Evolutionary conservation across 2,329 filamentous ascomycete genomes (phyloP), one percentile per base, ranked within the genome.

Genomic region (Ceratocystis colombiana): DNA sequence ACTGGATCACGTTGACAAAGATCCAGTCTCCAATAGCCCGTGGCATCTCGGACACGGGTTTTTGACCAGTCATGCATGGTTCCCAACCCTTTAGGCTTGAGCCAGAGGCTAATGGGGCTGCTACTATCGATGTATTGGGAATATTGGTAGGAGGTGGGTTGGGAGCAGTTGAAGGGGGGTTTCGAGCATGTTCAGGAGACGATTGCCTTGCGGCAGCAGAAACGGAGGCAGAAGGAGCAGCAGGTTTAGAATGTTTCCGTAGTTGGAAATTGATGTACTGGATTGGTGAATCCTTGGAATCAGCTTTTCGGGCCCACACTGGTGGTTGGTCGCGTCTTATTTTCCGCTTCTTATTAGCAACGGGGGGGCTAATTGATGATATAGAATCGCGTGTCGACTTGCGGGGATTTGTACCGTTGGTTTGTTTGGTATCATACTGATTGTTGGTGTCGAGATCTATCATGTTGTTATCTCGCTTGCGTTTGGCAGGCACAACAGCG

Each of bases 11-110:
- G 66, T 88, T 80, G 61, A 83, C 74, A 73, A 86, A 95, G 10
- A 96, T 77, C 71, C 91, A 96, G 73, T 96, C 89, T 68, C 88
- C 89, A n/a, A 96, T 81, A 20, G 80, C 74, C 71, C 86, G 88
- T n/a, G 85, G 85, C 10, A 94, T 76, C 68, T 92, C 86, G 70
- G 94, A 88, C 66, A 85, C 82, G 0, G 89, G 88, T 68, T 85
- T 84, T 8, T 83, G 78, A 61, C 88, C 85, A 1, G 85, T 87
- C 61, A 96, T 86, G 44, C 86, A 84, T 28, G 80, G 76, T 71
- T 88, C 86, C 85, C 86, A 88, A 0, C 80, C 77, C 0, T 82
- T 82, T 2, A 86, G 73, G 72, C 70, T 20, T 55, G 61, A 46
- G 2, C 37, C 66, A 25, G 64, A 28, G 8, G 53, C 33, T 5